Conservation (phyloP, 2,329 filamentous ascomycete species). For the Gaeumannomyces sp. region DNA sequence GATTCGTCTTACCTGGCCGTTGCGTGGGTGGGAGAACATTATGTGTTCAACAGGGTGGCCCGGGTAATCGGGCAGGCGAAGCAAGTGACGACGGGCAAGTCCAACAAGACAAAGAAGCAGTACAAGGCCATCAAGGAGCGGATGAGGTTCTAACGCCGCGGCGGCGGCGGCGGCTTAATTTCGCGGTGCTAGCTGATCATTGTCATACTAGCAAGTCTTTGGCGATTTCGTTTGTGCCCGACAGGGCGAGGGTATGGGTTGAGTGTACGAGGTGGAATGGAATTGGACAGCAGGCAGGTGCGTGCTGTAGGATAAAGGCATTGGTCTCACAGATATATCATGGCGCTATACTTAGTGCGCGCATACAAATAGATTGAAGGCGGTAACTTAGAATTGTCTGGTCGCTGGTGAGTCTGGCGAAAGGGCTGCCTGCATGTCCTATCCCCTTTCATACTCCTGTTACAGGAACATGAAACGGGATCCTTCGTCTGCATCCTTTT, state of each 20-base stretch:
- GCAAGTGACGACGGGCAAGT: conserved; percentile 47
- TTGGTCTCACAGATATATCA: not conserved
- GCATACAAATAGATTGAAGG: not conserved
- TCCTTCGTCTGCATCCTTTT: too few relatives aligned
- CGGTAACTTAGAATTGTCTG: not conserved
- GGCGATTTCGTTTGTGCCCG: not conserved
- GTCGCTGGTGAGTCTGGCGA: too few relatives aligned
- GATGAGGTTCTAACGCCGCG: conserved; percentile 39
- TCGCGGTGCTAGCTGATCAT: not conserved
- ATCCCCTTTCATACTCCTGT: too few relatives aligned
- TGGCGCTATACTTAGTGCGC: not conserved
- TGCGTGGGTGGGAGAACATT: conserved; percentile 66
- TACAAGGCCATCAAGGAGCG: conserved; percentile 78
- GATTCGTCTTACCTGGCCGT: conserved; percentile 60
- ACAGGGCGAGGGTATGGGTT: not conserved
- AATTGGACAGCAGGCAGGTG: not conserved
- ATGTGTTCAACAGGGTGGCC: conserved; percentile 63
- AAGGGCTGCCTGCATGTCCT: not conserved
- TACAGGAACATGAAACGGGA: too few relatives aligned
- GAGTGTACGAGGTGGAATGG: not conserved
- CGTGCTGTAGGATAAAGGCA: not conserved
- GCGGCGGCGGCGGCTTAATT: not conserved
- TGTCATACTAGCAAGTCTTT: too few relatives aligned
- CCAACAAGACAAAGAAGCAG: conserved; percentile 70
- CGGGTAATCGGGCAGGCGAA: conserved; percentile 58